Percentiles rank a stretch among this genome's conserved stretches.
Evolutionary conservation across 2,329 filamentous ascomycete genomes (phyloP).

Genomic region (Byssochlamys sp.): DNA sequence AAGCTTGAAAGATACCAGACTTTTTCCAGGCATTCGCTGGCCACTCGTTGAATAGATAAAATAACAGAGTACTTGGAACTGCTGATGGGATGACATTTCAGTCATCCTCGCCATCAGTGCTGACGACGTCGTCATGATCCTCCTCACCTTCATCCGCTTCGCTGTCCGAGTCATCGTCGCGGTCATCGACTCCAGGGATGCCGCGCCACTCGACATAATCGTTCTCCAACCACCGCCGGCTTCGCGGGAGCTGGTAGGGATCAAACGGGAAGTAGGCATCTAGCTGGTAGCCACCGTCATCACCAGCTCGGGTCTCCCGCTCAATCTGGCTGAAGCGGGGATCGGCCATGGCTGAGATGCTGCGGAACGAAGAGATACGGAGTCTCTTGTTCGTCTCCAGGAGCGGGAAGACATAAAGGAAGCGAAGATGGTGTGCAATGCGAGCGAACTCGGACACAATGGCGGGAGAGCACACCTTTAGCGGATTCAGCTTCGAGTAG

Average conservation of each 20-base stretch:
- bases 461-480: slow-evolving; percentile 83
- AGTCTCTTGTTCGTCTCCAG: slow-evolving; percentile 89
- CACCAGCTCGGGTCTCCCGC: slow-evolving; percentile 49
- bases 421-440: slow-evolving; percentile 71
- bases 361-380: slow-evolving; percentile 60
- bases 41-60: slow-evolving; percentile 3
- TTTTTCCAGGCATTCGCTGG: not conserved
- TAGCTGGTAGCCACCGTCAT: slow-evolving; percentile 72
- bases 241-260: slow-evolving; percentile 80
- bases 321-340: slow-evolving; percentile 36
- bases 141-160: slow-evolving; percentile 20
- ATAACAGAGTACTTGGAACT: not conserved
- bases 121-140: slow-evolving; percentile 35
- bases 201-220: slow-evolving; percentile 76
- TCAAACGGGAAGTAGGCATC: slow-evolving; percentile 97
- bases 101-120: slow-evolving; percentile 32
- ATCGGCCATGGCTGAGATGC: slow-evolving; percentile 26
- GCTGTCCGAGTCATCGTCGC: slow-evolving; percentile 41
- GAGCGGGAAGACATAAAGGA: slow-evolving; percentile 80
- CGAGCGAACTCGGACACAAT: slow-evolving; percentile 89
- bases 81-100: slow-evolving; percentile 1
- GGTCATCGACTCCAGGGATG: slow-evolving; percentile 58
- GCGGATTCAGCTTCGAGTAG: slow-evolving; percentile 79
- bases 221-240: slow-evolving; percentile 74
- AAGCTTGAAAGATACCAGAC: slow-evolving; percentile 1